Base-by-base conservation (phyloP, 1,139 yeast genomes). In the Sugiyamaella japonica region DNA sequence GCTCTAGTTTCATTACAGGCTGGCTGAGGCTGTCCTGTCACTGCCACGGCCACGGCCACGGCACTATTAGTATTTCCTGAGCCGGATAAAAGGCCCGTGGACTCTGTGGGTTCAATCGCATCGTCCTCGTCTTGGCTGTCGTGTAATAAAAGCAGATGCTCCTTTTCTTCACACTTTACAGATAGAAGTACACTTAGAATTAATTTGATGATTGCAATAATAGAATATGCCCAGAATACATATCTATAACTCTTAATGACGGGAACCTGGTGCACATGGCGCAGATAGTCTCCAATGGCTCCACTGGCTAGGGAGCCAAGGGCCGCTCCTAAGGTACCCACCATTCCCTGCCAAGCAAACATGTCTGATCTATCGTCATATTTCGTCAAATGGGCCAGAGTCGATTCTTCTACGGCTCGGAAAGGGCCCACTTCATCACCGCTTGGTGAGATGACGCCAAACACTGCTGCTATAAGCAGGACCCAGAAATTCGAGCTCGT, bases 401-500 rank as follows among this genome's bases (percentile, higher is more conserved):
- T 80, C 0, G 95, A 86, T 67, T 90, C 97, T 67, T 90, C 97
- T 17, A 90, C 83, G 1, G 95, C 83, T 65, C 88, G 86, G 71
- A 90, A 90, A 0, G 97, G 97, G 0, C 97, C 97, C 0, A 93
- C 89, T 66, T 90, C 97, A 64, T 86, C 93, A 13, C 97, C 96
- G 38, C 91, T 83, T 0, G 97, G 96, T 1, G 96, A 88, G 4
- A 90, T 86, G 10, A 90, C 82, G 38, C 89, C 89, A 50, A 83
- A 58, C 5, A 78, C 74, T 1, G 88, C 84, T 2, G 96, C 95
- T 2, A 77, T 28, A 32, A 90, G 73, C 45, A 90, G 73, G 0
- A 85, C 57, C 63, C 73, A 69, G 66, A 76, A 88, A 62, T 81
- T 79, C 23, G 80, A 68, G 47, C 76, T 71, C 20, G 71, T 69